Percentiles rank a stretch among this genome's conserved stretches.
phyloP scores from a whole-genome alignment of 2,329 filamentous ascomycete species.

The Pyrenochaeta sp. region DNA sequence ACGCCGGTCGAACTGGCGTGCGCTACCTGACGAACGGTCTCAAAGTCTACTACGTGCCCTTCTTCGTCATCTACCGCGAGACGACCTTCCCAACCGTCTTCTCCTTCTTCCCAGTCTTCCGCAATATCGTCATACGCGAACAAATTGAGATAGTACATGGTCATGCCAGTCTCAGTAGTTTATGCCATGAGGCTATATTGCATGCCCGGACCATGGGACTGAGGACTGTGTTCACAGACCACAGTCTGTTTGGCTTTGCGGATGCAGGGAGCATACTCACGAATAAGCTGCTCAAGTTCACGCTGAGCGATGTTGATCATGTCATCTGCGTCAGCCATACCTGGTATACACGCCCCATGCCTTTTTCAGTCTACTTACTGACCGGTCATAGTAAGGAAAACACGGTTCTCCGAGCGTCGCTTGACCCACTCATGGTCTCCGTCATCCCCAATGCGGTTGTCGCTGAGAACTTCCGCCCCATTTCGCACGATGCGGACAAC shows the following conservation, averaged over 20 bases:
- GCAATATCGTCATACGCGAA: slow-evolving; percentile 94
- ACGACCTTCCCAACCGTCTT: slow-evolving; percentile 96
- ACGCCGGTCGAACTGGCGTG: slow-evolving; percentile 87
- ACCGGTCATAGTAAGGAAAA: slow-evolving; percentile 82
- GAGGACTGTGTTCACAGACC: slow-evolving; percentile 95
- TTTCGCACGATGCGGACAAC: slow-evolving; percentile 54
- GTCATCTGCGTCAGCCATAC: slow-evolving; percentile 99
- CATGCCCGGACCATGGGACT: slow-evolving; percentile 97
- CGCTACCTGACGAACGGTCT: slow-evolving; percentile 96
- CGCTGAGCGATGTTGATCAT: slow-evolving; percentile 94
- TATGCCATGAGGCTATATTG: slow-evolving; percentile 93
- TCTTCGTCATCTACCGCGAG: slow-evolving; percentile 93
- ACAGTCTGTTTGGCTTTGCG: slow-evolving; percentile 96
- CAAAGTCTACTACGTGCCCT: slow-evolving; percentile 98
- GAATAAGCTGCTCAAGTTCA: slow-evolving; percentile 97
- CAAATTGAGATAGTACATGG: slow-evolving; percentile 97
- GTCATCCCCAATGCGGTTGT: slow-evolving; percentile 98
- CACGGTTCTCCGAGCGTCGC: slow-evolving; percentile 89
- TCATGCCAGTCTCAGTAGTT: slow-evolving; percentile 90
- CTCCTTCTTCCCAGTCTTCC: slow-evolving; percentile 97
- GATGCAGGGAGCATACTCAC: slow-evolving; percentile 95
- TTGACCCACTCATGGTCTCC: slow-evolving; percentile 96
- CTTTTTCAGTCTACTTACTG: slow-evolving; percentile 5
- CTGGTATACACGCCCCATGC: slow-evolving; percentile 66
- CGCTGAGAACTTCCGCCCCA: slow-evolving; percentile 90